phyloP scores from a whole-genome alignment of 352 stramenopile species.

The Globisporangium splendens region DNA sequence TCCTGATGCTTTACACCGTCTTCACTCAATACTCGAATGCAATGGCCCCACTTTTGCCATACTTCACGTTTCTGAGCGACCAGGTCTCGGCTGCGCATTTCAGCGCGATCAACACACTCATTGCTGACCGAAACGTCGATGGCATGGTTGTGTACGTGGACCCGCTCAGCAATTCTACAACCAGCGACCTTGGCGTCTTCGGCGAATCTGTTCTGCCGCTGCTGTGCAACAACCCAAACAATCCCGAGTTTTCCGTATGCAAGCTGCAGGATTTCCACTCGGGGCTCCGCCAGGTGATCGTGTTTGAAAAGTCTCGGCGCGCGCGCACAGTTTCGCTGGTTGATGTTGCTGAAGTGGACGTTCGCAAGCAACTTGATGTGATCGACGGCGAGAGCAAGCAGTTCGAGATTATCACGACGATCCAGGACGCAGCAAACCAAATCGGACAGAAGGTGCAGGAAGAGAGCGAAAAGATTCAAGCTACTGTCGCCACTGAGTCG shows the following conservation, averaged over 20 bases:
- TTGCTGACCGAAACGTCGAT: slow-evolving; percentile 8
- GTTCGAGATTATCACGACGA: slow-evolving; percentile 17
- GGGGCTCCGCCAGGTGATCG: slow-evolving; percentile 7
- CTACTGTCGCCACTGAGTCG: neutral
- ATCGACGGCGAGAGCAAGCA: slow-evolving; percentile 19
- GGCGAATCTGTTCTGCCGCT: slow-evolving; percentile 7
- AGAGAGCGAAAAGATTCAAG: slow-evolving; percentile 12
- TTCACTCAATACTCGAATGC: slow-evolving; percentile 30
- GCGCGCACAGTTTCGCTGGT: slow-evolving; percentile 5
- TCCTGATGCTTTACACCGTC: neutral
- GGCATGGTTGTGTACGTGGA: slow-evolving; percentile 15
- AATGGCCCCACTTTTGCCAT: slow-evolving; percentile 14
- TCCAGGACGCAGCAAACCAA: slow-evolving; percentile 17
- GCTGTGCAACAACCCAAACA: slow-evolving; percentile 16
- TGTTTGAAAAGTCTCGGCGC: slow-evolving; percentile 5
- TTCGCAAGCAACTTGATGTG: slow-evolving; percentile 23
- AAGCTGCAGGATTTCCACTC: slow-evolving; percentile 20
- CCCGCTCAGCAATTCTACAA: slow-evolving; percentile 5
- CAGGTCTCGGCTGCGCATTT: slow-evolving; percentile 14
- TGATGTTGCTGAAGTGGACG: slow-evolving; percentile 17
- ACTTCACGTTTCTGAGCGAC: slow-evolving; percentile 16
- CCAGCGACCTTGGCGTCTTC: slow-evolving; percentile 13
- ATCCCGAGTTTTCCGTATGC: slow-evolving; percentile 13
- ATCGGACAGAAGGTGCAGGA: slow-evolving; percentile 15
- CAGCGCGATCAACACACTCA: slow-evolving; percentile 15